These are phyloP conservation scores for Trametes gibbosa DNA, from an alignment of 768 basidiomycete species.

Conservation along the genomic window DNA sequence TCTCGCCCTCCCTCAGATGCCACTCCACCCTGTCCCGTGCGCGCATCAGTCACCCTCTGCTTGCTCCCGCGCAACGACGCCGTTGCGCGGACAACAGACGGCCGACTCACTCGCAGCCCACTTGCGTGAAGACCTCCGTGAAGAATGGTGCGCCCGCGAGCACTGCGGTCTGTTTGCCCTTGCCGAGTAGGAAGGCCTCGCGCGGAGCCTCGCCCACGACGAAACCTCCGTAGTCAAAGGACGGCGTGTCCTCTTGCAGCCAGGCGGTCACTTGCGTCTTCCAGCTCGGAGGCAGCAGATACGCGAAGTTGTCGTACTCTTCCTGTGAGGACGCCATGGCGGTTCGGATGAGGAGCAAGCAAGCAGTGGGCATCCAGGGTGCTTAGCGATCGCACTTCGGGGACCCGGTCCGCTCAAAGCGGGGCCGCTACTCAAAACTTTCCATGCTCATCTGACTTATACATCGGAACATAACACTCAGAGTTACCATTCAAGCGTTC, in stretches of 20 bases:
- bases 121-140: conserved; percentile 84
- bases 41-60: neutral
- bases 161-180: conserved; percentile 74
- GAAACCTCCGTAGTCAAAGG: conserved; percentile 95
- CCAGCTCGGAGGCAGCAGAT: conserved; percentile 95
- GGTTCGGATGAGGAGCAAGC: neutral
- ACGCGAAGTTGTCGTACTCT: conserved; percentile 35
- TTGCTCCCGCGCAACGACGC: neutral
- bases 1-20: conserved; percentile 84
- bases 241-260: conserved; percentile 92
- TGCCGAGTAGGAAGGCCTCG: conserved; percentile 87
- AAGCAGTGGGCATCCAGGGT: neutral
- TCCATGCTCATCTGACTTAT: neutral
- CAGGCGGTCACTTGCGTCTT: conserved; percentile 74
- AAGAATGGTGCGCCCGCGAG: conserved; percentile 96
- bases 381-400: neutral
- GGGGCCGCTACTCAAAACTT: neutral
- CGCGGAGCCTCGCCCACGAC: conserved; percentile 90
- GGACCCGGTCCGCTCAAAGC: neutral
- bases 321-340: conserved; percentile 7
- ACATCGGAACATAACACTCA: neutral
- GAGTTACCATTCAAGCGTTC: neutral
- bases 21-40: conserved; percentile 73
- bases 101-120: conserved; percentile 81
- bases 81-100: neutral